A percentile compares a stretch with the other conserved stretches of the same genome.
These are phyloP conservation scores for Ophiorrhiza pumila DNA, from an alignment of 257 asterid genomes.

Conservation along the genomic window DNA sequence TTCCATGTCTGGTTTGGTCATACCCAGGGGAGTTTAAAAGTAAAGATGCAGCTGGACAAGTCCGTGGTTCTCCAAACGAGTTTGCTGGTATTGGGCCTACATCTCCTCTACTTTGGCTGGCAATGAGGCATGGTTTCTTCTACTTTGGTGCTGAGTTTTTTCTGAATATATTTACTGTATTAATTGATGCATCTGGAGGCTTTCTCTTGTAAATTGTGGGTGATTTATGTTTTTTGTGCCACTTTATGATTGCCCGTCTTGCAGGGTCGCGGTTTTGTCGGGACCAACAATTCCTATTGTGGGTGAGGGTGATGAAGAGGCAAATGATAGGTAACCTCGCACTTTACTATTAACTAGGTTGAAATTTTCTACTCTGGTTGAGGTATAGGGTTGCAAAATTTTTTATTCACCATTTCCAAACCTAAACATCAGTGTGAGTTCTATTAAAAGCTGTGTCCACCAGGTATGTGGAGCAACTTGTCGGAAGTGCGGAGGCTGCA, in stretches of 20 bases:
- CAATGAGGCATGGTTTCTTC: constrained; percentile 63
- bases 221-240: constrained; percentile 7
- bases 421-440: constrained; percentile 1
- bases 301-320: constrained; percentile 98
- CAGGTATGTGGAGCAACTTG: constrained; percentile 95
- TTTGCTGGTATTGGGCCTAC: constrained; percentile 97
- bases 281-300: constrained; percentile 98
- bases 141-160: not conserved
- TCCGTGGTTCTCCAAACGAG: constrained; percentile 97
- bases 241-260: constrained; percentile 17
- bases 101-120: constrained; percentile 94
- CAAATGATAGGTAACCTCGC: constrained; percentile 79
- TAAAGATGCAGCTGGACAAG: constrained; percentile 98
- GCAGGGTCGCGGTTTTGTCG: constrained; percentile 84
- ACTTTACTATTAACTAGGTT: not conserved
- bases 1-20: constrained; percentile 99
- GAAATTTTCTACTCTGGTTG: not conserved
- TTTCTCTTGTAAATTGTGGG: constrained; percentile 11
- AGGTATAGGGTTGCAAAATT: not conserved
- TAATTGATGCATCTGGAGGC: constrained; percentile 12
- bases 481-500: constrained; percentile 98
- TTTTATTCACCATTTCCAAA: constrained; percentile 1
- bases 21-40: constrained; percentile 99
- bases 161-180: not conserved
- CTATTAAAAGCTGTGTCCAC: constrained; percentile 23